phyloP scores from a whole-genome alignment of 2,329 filamentous ascomycete species.

The Aspergillus aculeatinus region DNA sequence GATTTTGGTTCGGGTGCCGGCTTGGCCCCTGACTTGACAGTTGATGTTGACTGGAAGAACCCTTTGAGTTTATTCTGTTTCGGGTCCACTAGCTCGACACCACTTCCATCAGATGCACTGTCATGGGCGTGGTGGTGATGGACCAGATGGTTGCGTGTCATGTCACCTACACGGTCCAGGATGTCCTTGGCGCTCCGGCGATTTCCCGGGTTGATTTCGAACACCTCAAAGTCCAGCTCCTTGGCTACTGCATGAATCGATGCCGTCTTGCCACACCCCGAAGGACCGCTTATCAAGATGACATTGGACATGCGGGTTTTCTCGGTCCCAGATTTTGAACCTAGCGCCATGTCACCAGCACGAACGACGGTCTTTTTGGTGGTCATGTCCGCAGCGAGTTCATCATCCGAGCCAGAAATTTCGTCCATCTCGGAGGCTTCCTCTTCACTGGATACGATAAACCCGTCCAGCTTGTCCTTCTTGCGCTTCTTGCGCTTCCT shows the following conservation, averaged over 20 bases:
- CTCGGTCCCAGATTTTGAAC: slow-evolving; percentile 38
- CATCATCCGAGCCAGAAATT: slow-evolving; percentile 60
- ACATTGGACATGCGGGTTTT: slow-evolving; percentile 65
- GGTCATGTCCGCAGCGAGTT: slow-evolving; percentile 42
- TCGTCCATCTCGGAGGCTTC: slow-evolving; percentile 70
- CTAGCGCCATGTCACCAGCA: slow-evolving; percentile 36
- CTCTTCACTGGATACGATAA: slow-evolving; percentile 76
- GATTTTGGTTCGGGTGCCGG: slow-evolving; percentile 19
- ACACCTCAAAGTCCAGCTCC: slow-evolving; percentile 88
- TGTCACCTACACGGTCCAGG: slow-evolving; percentile 88
- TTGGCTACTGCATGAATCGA: slow-evolving; percentile 88
- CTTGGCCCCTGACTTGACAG: slow-evolving; percentile 23
- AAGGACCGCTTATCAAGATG: slow-evolving; percentile 83
- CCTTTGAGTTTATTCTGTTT: slow-evolving; percentile 76
- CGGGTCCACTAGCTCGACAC: slow-evolving; percentile 62
- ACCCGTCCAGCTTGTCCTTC: slow-evolving; percentile 73
- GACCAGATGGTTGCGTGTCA: slow-evolving; percentile 94
- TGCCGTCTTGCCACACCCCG: slow-evolving; percentile 90
- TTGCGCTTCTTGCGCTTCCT: slow-evolving; percentile 61
- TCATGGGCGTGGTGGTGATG: slow-evolving; percentile 47
- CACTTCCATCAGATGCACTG: slow-evolving; percentile 40
- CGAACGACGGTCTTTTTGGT: slow-evolving; percentile 44
- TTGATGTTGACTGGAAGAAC: slow-evolving; percentile 68
- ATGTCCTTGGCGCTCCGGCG: slow-evolving; percentile 87
- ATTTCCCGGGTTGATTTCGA: slow-evolving; percentile 85